These are phyloP conservation scores for Eremothecium gossypii DNA, from an alignment of 1,139 yeast species.

Conservation along the genomic window DNA sequence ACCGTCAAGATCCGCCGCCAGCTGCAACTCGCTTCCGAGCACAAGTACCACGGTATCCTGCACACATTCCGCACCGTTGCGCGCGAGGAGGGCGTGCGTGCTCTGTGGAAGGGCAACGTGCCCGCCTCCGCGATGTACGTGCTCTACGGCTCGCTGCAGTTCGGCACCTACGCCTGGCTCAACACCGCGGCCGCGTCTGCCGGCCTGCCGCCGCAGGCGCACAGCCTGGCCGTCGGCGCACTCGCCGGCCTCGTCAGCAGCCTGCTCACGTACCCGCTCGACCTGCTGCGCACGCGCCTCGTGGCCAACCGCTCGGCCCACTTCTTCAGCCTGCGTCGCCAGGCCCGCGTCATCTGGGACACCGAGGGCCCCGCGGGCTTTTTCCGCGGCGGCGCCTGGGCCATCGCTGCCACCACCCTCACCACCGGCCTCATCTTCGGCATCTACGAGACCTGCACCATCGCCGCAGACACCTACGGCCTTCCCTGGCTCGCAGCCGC, in stretches of 20 bases:
- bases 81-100: constrained; percentile 45
- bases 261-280: constrained; percentile 73
- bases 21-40: constrained; percentile 33
- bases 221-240: constrained; percentile 54
- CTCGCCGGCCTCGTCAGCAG: constrained; percentile 73
- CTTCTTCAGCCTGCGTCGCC: constrained; percentile 16
- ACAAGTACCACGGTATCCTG: constrained; percentile 30
- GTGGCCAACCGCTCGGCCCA: constrained; percentile 45
- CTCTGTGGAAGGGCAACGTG: constrained; percentile 90
- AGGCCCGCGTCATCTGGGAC: constrained; percentile 36
- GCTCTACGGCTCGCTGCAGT: constrained; percentile 77
- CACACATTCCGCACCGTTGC: constrained; percentile 33
- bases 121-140: constrained; percentile 87
- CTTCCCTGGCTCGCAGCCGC: constrained; percentile 42
- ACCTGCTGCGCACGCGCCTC: constrained; percentile 71
- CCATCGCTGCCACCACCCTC: constrained; percentile 54
- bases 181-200: constrained; percentile 31
- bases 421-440: constrained; percentile 64
- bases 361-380: constrained; percentile 50
- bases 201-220: constrained; percentile 34
- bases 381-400: constrained; percentile 55
- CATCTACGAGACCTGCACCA: constrained; percentile 41
- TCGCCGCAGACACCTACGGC: constrained; percentile 18
- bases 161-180: constrained; percentile 55
- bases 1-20: constrained; percentile 82